Evolutionary conservation across 2,329 filamentous ascomycete species (phyloP), one percentile per base, ranked within the genome.

Genomic region (Zasmidium citrigriseum): DNA sequence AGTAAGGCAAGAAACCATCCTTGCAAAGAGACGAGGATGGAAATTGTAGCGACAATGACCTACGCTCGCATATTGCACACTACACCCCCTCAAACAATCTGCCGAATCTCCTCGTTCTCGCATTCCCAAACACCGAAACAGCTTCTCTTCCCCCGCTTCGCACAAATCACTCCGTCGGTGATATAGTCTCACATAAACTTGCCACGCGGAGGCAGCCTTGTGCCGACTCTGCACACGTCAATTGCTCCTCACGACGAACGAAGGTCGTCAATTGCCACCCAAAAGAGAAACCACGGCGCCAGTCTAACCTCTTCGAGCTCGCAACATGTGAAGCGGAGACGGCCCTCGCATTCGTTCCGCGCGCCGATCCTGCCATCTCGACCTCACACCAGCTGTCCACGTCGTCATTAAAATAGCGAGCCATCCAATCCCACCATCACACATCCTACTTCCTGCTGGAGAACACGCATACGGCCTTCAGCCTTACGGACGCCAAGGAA

Each of bases 21-120:
- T 66, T 23, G 69, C 70, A 38, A 72, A 65, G 67, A 74, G 70
- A 61, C 69, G 77, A 60, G 78, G 78, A 0, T 79, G 77, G 77
- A 79, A 78, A 64, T 60, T 79, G 60, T 79, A 34, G 27, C n/a
- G n/a, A n/a, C n/a, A n/a, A n/a, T n/a, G n/a, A n/a, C n/a, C n/a
- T n/a, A n/a, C n/a, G n/a, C n/a, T n/a, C n/a, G n/a, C n/a, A n/a
- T n/a, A n/a, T n/a, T n/a, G n/a, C n/a, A n/a, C n/a, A n/a, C n/a
- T n/a, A n/a, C n/a, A n/a, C n/a, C n/a, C n/a, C n/a, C n/a, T n/a
- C n/a, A n/a, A n/a, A n/a, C n/a, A n/a, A n/a, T n/a, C n/a, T n/a
- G n/a, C n/a, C n/a, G n/a, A n/a, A n/a, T n/a, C n/a, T n/a, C n/a
- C n/a, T n/a, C n/a, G n/a, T n/a, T n/a, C n/a, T n/a, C n/a, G n/a